Conservation (phyloP, 495 filamentous ascomycete genomes). For the Aspergillus affinis region DNA sequence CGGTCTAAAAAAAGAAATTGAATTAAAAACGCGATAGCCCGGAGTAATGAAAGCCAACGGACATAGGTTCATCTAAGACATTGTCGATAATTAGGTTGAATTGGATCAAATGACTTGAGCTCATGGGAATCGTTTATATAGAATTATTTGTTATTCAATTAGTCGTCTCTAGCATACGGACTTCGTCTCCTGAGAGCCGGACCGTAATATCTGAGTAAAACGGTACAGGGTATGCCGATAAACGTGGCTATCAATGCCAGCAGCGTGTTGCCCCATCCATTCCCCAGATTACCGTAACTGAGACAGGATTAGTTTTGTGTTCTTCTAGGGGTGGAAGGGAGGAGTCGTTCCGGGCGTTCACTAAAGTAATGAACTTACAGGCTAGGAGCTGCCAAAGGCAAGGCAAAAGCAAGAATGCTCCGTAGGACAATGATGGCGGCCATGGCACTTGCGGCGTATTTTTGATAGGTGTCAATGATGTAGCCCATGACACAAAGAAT, state of each 20-base stretch:
- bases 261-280: neutral
- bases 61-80: no score
- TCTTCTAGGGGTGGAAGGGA: no score
- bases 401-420: neutral
- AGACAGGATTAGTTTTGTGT: neutral
- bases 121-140: neutral
- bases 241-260: neutral
- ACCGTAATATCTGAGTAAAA: neutral
- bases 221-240: neutral
- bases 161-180: neutral
- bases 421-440: neutral
- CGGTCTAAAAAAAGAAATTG: no score
- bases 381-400: conserved; percentile 5
- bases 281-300: neutral
- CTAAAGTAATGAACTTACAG: no score
- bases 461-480: conserved; percentile 8
- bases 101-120: neutral
- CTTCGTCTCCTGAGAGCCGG: neutral
- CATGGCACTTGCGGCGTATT: conserved; percentile 5
- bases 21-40: no score
- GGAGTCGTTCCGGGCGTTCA: no score
- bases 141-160: neutral
- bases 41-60: no score
- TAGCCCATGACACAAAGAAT: conserved; percentile 5
- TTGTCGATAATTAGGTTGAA: no score